Conservation (phyloP, 1,139 yeast genomes). For the Pichia sp. region DNA sequence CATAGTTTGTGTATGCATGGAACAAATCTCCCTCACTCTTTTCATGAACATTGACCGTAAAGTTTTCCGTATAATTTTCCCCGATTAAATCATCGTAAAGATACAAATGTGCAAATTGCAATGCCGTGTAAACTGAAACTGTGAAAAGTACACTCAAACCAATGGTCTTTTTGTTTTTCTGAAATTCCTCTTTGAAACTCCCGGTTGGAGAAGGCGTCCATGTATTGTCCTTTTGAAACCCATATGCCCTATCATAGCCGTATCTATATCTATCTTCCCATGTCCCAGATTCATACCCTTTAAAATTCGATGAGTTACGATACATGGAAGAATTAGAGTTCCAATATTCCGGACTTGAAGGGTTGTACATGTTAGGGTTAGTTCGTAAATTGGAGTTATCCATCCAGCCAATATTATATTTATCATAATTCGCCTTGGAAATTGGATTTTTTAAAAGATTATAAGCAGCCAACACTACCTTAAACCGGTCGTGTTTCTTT, state of each 20-base stretch:
- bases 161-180: conserved; percentile 39
- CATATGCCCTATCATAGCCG: conserved; percentile 17
- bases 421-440: conserved; percentile 36
- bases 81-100: conserved; percentile 24
- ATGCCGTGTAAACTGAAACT: conserved; percentile 31
- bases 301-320: conserved; percentile 5
- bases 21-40: conserved; percentile 39
- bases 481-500: conserved; percentile 54
- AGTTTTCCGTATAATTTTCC: conserved; percentile 17
- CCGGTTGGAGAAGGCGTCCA: conserved; percentile 30
- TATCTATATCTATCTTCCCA: conserved; percentile 48
- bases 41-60: conserved; percentile 30
- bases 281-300: conserved; percentile 36
- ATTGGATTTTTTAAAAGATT: conserved; percentile 54
- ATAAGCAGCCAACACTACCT: conserved; percentile 66
- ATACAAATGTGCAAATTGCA: conserved; percentile 33
- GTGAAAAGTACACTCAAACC: conserved; percentile 36
- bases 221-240: conserved; percentile 17
- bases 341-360: conserved; percentile 9
- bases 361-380: conserved; percentile 16
- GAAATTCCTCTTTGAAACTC: conserved; percentile 27
- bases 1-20: conserved; percentile 44
- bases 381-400: conserved; percentile 18
- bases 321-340: conserved; percentile 1
- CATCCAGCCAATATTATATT: conserved; percentile 34